Evolutionary conservation across 345 rosid genomes (phyloP), one percentile per base, ranked within the genome.

Genomic region (Isatis tinctoria): DNA sequence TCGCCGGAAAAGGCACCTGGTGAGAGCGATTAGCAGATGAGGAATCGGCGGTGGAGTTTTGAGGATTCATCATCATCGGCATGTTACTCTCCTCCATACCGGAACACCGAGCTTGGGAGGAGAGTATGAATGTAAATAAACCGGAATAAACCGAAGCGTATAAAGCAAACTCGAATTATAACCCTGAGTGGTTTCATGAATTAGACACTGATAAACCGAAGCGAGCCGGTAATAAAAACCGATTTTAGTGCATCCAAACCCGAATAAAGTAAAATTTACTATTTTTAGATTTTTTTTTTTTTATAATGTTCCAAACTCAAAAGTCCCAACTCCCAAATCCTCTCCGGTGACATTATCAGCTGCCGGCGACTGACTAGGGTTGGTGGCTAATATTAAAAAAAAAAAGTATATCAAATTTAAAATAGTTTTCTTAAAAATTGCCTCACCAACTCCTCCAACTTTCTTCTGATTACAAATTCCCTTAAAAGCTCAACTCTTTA

Each of bases 11-110:
- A 45, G 33, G 16, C 33, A 68, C 81, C 83, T 74, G 79, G 64
- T 67, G 67, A 51, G 78, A 67, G 47, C 56, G 74, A 71, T 11
- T 56, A 76, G 73, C 71, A n/a, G n/a, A n/a, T n/a, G n/a, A n/a
- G n/a, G n/a, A n/a, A 40, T 86, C 91, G 79, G 90, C 84, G 48
- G 96, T 87, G 45, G 86, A 80, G 41, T 83, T 78, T 79, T 88
- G 84, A 20, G 33, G 58, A 60, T 85, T 87, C 82, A 85, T 83
- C 82, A 85, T 83, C 54, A 86, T 85, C 64, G 90, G 88, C 10
- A 88, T 77, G 61, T 45, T 77, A 77, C 79, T 87, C 81, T 88
- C 90, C 92, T 45, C 60, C 60, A 36, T 67, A 27, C 35, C 17
- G 26, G 10, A 18, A 33, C 32, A 30, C 48, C n/a, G 65, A n/a